Base-by-base conservation (phyloP, 768 basidiomycete species). In the Glaciozyma martinii region DNA sequence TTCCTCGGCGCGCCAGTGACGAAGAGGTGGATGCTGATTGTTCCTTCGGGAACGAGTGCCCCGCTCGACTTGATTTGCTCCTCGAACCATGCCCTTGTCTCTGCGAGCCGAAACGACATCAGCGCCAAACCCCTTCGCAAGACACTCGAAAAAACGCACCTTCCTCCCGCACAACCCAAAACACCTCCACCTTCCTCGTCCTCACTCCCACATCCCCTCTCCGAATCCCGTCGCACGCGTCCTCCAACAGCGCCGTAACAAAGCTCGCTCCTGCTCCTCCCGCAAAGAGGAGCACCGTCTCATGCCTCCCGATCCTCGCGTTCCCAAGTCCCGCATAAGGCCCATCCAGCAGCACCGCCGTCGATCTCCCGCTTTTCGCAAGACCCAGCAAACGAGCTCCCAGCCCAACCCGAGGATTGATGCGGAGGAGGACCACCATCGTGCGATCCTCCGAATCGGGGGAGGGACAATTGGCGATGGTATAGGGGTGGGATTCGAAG, bases 401-500 rank as follows among this genome's bases (percentile, higher is more conserved):
- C 30, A 68, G 60, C 15, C 63, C 67, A 13, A 10, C 5, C 5
- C 9, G 2, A 0, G 67, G 60, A 23, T 61, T 49, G 56, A 64
- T 53, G 32, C 67, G 67, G 57, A 68, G 63, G 37, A 68, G 60
- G 44, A 56, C 53, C 18, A 64, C 52, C 49, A 50, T 50, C 3
- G 49, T 50, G 5, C 57, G 59, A 19, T 64, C 57, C 44, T 63
- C 61, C n/a, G 65, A 57, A 50, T 70, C 52, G 29, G 23, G 10
- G 47, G 46, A 60, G 6, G 71, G 60, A 29, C 60, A 53, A 37
- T 71, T 74, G 32, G n/a, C n/a, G n/a, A n/a, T n/a, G 12, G 73
- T 74, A 58, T 72, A 74, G 2, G 73, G 73, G 58, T 74, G 73
- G 12, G 61, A 63, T 46, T 74, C 71, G 54, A 74, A 61, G 8